Base-by-base conservation (phyloP, 192 early-diverging fungal genomes). In the Powellomyces hirtus region DNA sequence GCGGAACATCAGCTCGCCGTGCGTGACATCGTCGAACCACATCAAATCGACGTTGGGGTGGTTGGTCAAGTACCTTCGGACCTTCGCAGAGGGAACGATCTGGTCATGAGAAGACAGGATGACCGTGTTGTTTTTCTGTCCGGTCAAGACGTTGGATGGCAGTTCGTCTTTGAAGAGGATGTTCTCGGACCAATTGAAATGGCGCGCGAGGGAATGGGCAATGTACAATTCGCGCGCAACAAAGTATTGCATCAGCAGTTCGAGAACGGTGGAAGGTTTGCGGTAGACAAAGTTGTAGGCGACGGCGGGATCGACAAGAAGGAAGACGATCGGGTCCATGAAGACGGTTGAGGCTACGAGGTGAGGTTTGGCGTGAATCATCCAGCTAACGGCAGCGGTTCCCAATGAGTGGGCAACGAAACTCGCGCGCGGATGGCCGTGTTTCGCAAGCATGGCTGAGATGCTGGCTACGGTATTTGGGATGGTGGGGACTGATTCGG, bases 371-470 rank as follows among this genome's bases (percentile, higher is more conserved):
- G 16, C 10, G 11, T 37, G 67, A 22, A 79, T 40, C 36, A 90
- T 64, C 82, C 89, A 89, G 22, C 75, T 64, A 31, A 83, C 75
- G 8, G 83, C 74, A 40, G 77, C 84, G 4, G 89, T 86, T 27
- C 75, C 78, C 42, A 90, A 77, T 13, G 81, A 84, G 68, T 91
- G 90, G 10, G 79, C 87, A 24, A 91, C 81, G 62, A 89, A 89
- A 0, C 75, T 74, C 5, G 89, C 89, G 10, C 79, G 71, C 22
- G 64, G 18, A 59, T 77, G 77, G 0, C 64, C 62, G 50, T 83
- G 72, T 2, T 24, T 18, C 16, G 66, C 57, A 7, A 90, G 72
- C 64, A 88, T 81, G 22, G 71, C 38, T 27, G 77, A 64, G 27
- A 89, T 75, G 11, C 68, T 76, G 14, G 65, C 45, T 3, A 88